These are phyloP conservation scores for Dimargaris cristalligena DNA, from an alignment of 192 early-diverging fungal genomes.

Conservation along the genomic window DNA sequence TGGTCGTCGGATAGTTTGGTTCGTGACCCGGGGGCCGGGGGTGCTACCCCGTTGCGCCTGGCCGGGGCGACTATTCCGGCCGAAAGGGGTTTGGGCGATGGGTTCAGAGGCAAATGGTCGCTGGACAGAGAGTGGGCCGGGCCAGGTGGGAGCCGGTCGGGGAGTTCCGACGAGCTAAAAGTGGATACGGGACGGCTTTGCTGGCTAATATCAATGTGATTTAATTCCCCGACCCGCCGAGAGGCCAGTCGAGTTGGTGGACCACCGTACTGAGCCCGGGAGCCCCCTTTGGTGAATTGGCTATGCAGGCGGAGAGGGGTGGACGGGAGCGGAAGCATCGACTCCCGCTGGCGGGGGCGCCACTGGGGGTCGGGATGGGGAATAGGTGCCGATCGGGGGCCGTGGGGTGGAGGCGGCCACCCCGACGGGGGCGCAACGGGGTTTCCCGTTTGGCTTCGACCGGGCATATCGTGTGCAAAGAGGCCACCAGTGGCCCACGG, in stretches of 20 bases:
- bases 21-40: not conserved
- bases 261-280: not conserved
- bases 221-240: not conserved
- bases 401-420: not conserved
- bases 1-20: not conserved
- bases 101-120: constrained; percentile 1
- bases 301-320: not conserved
- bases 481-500: too few relatives aligned
- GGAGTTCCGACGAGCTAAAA: not conserved
- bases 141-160: not conserved
- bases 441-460: too few relatives aligned
- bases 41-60: not conserved
- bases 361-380: not conserved
- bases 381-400: not conserved
- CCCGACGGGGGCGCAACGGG: not conserved
- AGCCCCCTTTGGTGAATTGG: not conserved
- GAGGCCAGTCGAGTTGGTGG: not conserved
- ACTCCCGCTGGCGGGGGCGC: not conserved
- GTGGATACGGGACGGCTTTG: not conserved
- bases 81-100: not conserved
- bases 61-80: not conserved
- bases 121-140: constrained; percentile 8
- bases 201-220: not conserved
- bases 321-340: not conserved
- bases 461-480: too few relatives aligned